Percentiles rank a stretch among this genome's conserved stretches.
phyloP scores from a whole-genome alignment of 2,329 filamentous ascomycete species.

The Fusarium longipes region DNA sequence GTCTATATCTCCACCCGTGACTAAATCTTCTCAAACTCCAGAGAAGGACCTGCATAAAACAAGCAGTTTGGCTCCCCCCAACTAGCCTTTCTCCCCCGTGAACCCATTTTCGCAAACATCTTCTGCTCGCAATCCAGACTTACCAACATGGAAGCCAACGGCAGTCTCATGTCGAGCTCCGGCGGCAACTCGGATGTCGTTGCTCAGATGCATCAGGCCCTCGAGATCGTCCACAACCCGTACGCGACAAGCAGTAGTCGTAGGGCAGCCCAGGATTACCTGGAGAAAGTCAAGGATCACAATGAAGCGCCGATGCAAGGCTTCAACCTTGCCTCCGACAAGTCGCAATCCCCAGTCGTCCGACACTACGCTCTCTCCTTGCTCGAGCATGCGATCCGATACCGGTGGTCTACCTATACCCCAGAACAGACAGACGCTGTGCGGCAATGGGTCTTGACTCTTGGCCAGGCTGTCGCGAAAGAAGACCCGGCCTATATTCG shows the following conservation, averaged over 20 bases:
- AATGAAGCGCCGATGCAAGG: conserved; percentile 86
- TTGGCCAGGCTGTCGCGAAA: conserved; percentile 76
- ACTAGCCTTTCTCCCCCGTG: conserved; percentile 26
- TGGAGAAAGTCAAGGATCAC: conserved; percentile 85
- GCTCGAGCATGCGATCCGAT: conserved; percentile 88
- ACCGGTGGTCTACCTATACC: conserved; percentile 81
- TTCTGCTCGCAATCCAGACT: conserved; percentile 7
- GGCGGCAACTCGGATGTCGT: conserved; percentile 61
- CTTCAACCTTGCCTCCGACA: conserved; percentile 82
- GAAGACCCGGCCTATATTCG: conserved; percentile 85
- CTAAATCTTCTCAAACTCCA: conserved; percentile 12
- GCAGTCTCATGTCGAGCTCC: conserved; percentile 50
- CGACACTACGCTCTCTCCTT: conserved; percentile 94
- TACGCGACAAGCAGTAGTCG: conserved; percentile 84
- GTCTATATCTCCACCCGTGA: conserved; percentile 25
- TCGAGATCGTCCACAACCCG: conserved; percentile 87
- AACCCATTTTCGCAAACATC: conserved; percentile 18
- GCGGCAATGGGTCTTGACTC: conserved; percentile 79
- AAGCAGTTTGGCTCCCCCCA: conserved; percentile 29
- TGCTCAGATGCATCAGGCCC: conserved; percentile 80
- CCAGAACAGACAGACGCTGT: conserved; percentile 75
- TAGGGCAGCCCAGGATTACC: conserved; percentile 83
- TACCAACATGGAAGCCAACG: conserved; percentile 54
- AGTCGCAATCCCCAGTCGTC: conserved; percentile 80
- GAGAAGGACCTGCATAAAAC: conserved; percentile 37